Evolutionary conservation across 352 stramenopile species (phyloP), one percentile per base, ranked within the genome.

Genomic region (Thraustochytrium striatum): DNA sequence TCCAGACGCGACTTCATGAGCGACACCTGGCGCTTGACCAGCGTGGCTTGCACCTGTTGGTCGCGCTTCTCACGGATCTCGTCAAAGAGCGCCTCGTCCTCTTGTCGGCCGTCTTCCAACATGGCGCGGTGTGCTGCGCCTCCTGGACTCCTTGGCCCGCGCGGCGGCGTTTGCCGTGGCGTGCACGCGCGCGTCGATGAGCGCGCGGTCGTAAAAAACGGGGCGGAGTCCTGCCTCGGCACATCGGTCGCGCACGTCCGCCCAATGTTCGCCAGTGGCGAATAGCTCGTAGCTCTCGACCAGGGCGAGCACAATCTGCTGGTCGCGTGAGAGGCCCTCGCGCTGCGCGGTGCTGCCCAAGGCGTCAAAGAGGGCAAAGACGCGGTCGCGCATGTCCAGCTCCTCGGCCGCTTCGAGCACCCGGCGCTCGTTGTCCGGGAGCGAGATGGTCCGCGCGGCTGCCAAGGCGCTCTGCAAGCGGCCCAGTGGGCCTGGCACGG

Each of bases 331-430:
- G 30, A 70, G 59, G 25, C 25, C 32, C 5, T 70, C 33, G 36
- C 50, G 41, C 41, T 30, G 9, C n/a, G n/a, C n/a, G n/a, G n/a
- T n/a, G n/a, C n/a, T n/a, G n/a, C n/a, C n/a, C 19, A 70, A 38
- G 41, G n/a, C 41, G 25, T 70, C 59, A 32, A 70, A 28, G 25
- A 70, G 36, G 25, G 59, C 59, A 35, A 52, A 70, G 30, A 70
- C 41, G 5, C 59, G 36, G 16, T 70, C 59, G 3, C 59, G 36
- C 11, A 70, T 70, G 33, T 70, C 59, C 2, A 70, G 11, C 13
- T 19, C 41, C 21, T 70, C 59, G 21, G 13, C 59, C n/a, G 59
- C 59, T 8, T 11, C 11, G 41, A 70, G 59, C 0, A 70, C 59
- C 41, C 53, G 19, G 36, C 59, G 36, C 41, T 70, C 35, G 0